Base-by-base conservation (phyloP, 352 stramenopile genomes). In the Globisporangium parvum region DNA sequence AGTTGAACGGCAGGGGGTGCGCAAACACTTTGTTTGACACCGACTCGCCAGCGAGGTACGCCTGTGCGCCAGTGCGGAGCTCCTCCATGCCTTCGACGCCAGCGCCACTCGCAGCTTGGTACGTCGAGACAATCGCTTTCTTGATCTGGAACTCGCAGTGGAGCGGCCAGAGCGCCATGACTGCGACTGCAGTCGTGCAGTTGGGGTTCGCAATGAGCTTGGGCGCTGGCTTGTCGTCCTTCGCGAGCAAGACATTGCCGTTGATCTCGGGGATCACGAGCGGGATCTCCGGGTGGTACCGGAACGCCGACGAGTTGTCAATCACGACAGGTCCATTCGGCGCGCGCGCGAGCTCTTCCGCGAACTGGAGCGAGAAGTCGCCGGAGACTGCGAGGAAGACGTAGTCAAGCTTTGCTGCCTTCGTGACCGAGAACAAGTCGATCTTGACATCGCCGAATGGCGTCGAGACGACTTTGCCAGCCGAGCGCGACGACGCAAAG, bases 201-300 rank as follows among this genome's bases (percentile, higher is more conserved):
- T 99, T 99, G 15, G 96, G 96, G 80, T 99, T 99, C n/a, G 96
- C 96, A 60, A 99, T 98, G 51, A 99, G 66, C 59, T 97, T 98
- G 59, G 85, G 72, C 51, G 63, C 60, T 24, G 59, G 12, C 47
- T 65, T 65, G 39, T 28, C 64, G 23, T 57, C 75, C 73, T 76
- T 91, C 69, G 62, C 57, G 6, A 84, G 50, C 37, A 94, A 87
- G 62, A 87, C 73, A 39, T 93, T 71, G 51, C 90, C 91, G 65
- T 98, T 98, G 67, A 98, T 98, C 79, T 98, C 93, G 0, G 94
- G 94, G 59, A 98, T 93, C 37, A 98, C 88, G 10, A 99, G 72
- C 47, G 96, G 96, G 56, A 97, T 86, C 46, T 91, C 74, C 6
- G 79, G 59, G 65, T 96, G 69, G 59, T 97, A 96, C 18, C 96